Evolutionary conservation across 2,329 filamentous ascomycete species (phyloP).

Genomic region (Sclerotinia nivalis): DNA sequence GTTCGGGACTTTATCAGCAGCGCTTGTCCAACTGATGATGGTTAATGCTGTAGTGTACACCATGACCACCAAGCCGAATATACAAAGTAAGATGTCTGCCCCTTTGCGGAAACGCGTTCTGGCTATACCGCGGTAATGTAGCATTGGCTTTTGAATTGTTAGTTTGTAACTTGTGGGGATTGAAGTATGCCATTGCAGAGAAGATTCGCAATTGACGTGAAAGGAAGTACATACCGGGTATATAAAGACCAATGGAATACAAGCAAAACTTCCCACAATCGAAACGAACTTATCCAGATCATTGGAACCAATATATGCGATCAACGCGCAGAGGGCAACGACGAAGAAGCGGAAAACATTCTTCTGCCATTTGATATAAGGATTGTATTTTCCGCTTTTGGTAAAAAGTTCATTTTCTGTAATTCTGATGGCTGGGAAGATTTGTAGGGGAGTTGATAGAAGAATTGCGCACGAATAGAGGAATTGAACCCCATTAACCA

Average conservation of each 20-base stretch:
- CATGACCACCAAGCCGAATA: slow-evolving; percentile 86
- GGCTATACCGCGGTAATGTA: slow-evolving; percentile 83
- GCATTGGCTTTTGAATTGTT: slow-evolving; percentile 65
- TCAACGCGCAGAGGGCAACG: slow-evolving; percentile 78
- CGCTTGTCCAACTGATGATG: slow-evolving; percentile 78
- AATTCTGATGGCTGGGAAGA: slow-evolving; percentile 97
- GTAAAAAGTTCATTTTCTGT: slow-evolving; percentile 94
- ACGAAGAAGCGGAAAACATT: slow-evolving; percentile 94
- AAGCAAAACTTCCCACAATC: slow-evolving; percentile 94
- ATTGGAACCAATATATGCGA: slow-evolving; percentile 90
- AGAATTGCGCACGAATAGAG: slow-evolving; percentile 98
- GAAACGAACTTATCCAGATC: slow-evolving; percentile 97
- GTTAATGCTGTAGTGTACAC: slow-evolving; percentile 88
- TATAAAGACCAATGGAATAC: slow-evolving; percentile 94
- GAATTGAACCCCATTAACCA: slow-evolving; percentile 95
- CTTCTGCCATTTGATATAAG: slow-evolving; percentile 99
- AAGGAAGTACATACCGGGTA: slow-evolving; percentile 74
- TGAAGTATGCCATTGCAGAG: neutral
- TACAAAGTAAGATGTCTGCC: slow-evolving; percentile 72
- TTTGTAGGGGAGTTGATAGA: slow-evolving; percentile 90
- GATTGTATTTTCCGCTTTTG: slow-evolving; percentile 94
- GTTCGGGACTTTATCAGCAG: slow-evolving; percentile 48
- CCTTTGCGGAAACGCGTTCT: slow-evolving; percentile 65
- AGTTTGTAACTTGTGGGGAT: slow-evolving; percentile 3
- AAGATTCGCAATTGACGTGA: neutral